Evolutionary conservation across 805 yeast genomes (phyloP).

Genomic region (Saturnispora serradocipensis): DNA sequence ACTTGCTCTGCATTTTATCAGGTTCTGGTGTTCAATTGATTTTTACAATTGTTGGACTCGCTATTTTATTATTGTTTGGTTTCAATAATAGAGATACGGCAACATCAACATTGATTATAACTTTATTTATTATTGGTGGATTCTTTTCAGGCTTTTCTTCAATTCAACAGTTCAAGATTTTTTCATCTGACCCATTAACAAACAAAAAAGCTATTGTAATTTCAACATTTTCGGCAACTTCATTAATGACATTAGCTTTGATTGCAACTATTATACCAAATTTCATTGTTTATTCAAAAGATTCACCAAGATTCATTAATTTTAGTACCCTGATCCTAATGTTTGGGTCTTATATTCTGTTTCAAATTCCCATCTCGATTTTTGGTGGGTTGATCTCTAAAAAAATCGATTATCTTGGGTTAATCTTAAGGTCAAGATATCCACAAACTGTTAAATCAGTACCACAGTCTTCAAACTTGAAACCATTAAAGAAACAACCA

Average conservation of each 20-base stretch:
- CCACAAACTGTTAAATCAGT: constrained; percentile 16
- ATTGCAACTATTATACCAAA: constrained; percentile 48
- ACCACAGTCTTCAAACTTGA: background rate
- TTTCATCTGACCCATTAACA: constrained; percentile 33
- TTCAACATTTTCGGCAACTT: constrained; percentile 40
- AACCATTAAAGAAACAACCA: constrained; percentile 24
- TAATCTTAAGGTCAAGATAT: constrained; percentile 15
- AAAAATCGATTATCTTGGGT: constrained; percentile 17
- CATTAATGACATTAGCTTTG: constrained; percentile 40
- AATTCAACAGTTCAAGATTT: constrained; percentile 49
- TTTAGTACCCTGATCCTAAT: constrained; percentile 62
- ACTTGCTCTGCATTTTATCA: constrained; percentile 45
- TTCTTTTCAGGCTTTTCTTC: constrained; percentile 68
- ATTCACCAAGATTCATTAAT: constrained; percentile 69
- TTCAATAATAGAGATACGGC: constrained; percentile 29
- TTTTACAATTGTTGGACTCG: constrained; percentile 54
- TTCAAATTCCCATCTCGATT: constrained; percentile 69
- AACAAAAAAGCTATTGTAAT: constrained; percentile 24
- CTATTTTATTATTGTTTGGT: constrained; percentile 48
- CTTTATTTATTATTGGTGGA: constrained; percentile 60
- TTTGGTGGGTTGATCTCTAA: constrained; percentile 53
- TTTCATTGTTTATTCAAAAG: constrained; percentile 64
- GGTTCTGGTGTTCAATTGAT: constrained; percentile 71
- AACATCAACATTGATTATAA: constrained; percentile 49
- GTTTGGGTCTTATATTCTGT: constrained; percentile 46